Conservation (phyloP, 1,284 basidiomycete genomes). For the Malassezia sympodialis region DNA sequence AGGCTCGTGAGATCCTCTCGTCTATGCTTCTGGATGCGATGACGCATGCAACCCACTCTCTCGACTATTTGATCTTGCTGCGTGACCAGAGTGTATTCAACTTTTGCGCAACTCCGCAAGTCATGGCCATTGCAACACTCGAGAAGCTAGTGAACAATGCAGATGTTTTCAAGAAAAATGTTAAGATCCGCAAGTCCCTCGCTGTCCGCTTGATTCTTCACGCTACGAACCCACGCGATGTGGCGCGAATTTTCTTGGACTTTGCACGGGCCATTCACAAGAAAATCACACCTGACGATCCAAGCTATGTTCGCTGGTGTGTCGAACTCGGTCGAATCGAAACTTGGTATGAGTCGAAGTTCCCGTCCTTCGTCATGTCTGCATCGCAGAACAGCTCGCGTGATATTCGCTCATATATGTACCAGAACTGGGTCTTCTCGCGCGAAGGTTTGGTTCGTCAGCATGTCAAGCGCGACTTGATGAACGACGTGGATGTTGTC, state of each 20-base stretch:
- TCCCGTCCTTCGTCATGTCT: conserved; percentile 33
- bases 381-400: conserved; percentile 10
- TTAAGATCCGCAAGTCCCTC: conserved; percentile 89
- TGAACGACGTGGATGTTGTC: conserved; percentile 1
- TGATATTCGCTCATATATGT: conserved; percentile 25
- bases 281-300: conserved; percentile 68
- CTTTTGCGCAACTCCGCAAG: conserved; percentile 88
- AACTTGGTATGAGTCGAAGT: conserved; percentile 42
- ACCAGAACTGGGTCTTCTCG: conserved; percentile 25
- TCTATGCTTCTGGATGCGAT: conserved; percentile 85
- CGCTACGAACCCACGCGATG: conserved; percentile 82
- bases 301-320: conserved; percentile 57
- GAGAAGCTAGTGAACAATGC: conserved; percentile 86
- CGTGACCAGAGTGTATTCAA: conserved; percentile 89
- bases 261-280: conserved; percentile 73
- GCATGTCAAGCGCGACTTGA: background rate
- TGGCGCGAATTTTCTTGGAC: conserved; percentile 75
- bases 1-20: conserved; percentile 50
- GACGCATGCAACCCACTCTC: conserved; percentile 67
- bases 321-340: conserved; percentile 41
- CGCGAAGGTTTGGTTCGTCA: conserved; percentile 4
- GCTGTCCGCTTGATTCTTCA: conserved; percentile 75
- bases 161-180: conserved; percentile 74
- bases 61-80: conserved; percentile 81
- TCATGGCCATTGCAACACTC: conserved; percentile 93